Conservation (phyloP, 768 basidiomycete species). For the Galerina marginata region DNA sequence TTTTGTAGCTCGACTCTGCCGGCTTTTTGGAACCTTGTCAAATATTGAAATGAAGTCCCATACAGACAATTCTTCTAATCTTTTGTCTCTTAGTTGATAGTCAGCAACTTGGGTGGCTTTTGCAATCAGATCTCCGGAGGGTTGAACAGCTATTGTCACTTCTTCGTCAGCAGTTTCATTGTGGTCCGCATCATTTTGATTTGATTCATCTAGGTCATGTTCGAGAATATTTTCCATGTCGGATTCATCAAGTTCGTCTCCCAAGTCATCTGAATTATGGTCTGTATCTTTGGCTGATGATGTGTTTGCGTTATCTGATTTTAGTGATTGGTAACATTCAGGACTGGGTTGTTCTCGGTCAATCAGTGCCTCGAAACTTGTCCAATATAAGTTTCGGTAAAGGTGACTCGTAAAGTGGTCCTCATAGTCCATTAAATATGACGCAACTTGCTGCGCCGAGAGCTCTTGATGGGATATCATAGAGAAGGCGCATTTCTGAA, state of each 20-base stretch:
- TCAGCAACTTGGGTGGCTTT: constrained; percentile 26
- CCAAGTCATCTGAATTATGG: no score
- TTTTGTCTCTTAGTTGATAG: constrained; percentile 25
- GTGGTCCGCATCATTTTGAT: no score
- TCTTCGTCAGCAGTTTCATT: no score
- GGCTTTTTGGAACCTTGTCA: constrained; percentile 23
- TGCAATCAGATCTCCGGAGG: constrained; percentile 21
- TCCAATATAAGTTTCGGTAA: constrained; percentile 42
- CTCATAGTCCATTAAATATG: constrained; percentile 37
- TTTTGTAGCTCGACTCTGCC: no score
- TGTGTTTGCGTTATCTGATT: no score
- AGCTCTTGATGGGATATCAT: constrained; percentile 46
- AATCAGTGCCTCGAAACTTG: constrained; percentile 31
- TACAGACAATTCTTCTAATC: constrained; percentile 21
- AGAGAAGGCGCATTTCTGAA: constrained; percentile 42
- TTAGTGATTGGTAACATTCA: constrained; percentile 24
- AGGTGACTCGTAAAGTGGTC: constrained; percentile 45
- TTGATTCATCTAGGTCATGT: no score
- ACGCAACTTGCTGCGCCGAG: constrained; percentile 41
- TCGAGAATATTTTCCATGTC: no score
- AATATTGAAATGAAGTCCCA: constrained; percentile 35
- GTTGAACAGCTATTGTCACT: no score
- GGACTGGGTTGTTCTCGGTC: constrained; percentile 25
- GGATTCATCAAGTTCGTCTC: background rate
- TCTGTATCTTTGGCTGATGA: no score